Evolutionary conservation across 2,329 filamentous ascomycete genomes (phyloP).

Genomic region (Ascochyta lentis): DNA sequence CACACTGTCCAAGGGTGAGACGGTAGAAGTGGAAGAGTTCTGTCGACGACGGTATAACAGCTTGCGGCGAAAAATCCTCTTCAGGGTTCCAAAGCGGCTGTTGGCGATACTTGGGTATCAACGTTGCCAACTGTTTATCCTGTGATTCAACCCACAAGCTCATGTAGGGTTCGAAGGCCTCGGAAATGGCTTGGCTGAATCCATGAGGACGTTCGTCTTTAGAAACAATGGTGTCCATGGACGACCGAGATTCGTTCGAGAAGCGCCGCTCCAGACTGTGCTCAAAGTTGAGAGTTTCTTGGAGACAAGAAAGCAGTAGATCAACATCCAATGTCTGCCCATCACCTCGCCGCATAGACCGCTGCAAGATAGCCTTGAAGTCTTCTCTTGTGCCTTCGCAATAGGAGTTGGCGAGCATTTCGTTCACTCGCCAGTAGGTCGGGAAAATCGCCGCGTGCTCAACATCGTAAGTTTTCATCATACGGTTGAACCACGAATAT

Average conservation of each 20-base stretch:
- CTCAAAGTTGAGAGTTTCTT: constrained; percentile 97
- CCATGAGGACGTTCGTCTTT: constrained; percentile 75
- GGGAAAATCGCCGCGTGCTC: constrained; percentile 92
- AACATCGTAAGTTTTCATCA: constrained; percentile 93
- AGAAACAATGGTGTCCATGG: constrained; percentile 88
- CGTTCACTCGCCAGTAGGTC: constrained; percentile 84
- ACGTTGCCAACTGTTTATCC: constrained; percentile 80
- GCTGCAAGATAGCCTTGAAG: constrained; percentile 89
- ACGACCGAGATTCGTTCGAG: constrained; percentile 73
- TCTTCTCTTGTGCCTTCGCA: constrained; percentile 96
- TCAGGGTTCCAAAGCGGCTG: constrained; percentile 81
- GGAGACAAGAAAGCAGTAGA: constrained; percentile 83
- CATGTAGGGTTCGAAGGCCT: constrained; percentile 96
- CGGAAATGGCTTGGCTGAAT: constrained; percentile 91
- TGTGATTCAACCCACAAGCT: constrained; percentile 97
- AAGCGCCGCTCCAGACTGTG: constrained; percentile 88
- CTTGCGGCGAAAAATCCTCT: constrained; percentile 89
- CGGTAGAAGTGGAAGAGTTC: constrained; percentile 98
- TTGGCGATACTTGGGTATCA: constrained; percentile 87
- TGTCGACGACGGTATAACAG: constrained; percentile 91
- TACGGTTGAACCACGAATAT: constrained; percentile 96
- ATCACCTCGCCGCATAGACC: constrained; percentile 79
- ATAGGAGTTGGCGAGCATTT: constrained; percentile 87
- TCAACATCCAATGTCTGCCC: constrained; percentile 88
- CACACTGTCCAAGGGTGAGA: constrained; percentile 88